These are phyloP conservation scores for Diospyros lotus DNA, from an alignment of 148 eudicot genomes.

Conservation along the genomic window DNA sequence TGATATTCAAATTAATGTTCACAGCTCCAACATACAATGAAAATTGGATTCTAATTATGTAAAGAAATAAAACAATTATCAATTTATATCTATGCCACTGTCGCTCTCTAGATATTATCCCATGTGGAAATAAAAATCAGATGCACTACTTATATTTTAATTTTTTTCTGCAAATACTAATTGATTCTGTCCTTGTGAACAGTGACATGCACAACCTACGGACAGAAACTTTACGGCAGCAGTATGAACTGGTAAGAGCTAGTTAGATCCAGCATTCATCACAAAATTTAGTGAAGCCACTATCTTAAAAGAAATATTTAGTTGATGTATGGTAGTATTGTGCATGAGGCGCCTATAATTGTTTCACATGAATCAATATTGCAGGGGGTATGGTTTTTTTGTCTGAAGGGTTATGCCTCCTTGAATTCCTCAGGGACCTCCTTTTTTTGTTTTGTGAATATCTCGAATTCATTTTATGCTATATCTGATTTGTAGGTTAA, in stretches of 20 bases:
- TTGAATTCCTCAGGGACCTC: background rate
- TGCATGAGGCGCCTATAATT: background rate
- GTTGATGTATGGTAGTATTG: background rate
- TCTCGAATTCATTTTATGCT: background rate
- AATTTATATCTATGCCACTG: too few relatives aligned
- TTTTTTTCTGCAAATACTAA: background rate
- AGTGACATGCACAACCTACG: conserved; percentile 85
- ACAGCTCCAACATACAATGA: background rate
- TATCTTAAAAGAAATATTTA: background rate
- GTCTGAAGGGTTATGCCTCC: background rate
- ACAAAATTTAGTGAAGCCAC: background rate
- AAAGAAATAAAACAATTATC: background rate
- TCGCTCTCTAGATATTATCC: background rate
- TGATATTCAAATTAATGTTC: too few relatives aligned
- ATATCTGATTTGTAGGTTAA: conserved; percentile 56
- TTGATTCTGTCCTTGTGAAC: conserved; percentile 19
- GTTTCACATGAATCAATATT: background rate
- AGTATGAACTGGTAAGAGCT: conserved; percentile 61
- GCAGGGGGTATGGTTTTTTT: background rate
- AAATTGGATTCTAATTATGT: background rate
- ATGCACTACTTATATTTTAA: background rate
- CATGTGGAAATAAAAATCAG: background rate
- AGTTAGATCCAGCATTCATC: background rate
- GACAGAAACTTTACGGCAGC: conserved; percentile 72
- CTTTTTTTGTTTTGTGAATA: background rate